phyloP scores from a whole-genome alignment of 2,329 filamentous ascomycete species.

The Didymosphaeria variabile region DNA sequence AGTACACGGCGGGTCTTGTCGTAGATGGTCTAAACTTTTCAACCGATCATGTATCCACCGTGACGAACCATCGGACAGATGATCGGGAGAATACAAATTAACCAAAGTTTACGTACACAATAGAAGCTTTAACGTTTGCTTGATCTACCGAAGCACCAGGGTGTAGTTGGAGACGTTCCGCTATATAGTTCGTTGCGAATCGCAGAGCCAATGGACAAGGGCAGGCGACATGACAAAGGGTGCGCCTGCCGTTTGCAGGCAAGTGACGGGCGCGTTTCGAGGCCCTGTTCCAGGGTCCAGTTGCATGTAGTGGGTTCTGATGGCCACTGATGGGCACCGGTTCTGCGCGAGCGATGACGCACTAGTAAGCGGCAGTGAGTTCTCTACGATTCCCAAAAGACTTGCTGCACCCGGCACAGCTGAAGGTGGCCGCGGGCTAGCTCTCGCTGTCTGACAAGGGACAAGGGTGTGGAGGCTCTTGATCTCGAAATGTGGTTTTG shows the following conservation, averaged over 20 bases:
- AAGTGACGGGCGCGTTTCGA: constrained; percentile 5
- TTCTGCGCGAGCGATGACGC: background rate
- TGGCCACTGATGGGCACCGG: background rate
- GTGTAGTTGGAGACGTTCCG: constrained; percentile 1
- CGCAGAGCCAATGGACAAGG: background rate
- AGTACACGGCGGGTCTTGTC: background rate
- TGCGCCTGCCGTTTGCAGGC: constrained; percentile 11
- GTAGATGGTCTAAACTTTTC: background rate
- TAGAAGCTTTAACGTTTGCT: background rate
- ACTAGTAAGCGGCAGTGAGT: constrained; percentile 6
- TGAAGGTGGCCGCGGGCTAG: background rate
- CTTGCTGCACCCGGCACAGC: background rate
- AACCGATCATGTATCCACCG: background rate
- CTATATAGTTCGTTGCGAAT: background rate
- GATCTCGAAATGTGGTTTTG: background rate
- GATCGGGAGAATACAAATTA: background rate
- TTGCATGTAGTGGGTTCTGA: background rate
- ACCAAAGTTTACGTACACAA: background rate
- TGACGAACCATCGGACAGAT: background rate
- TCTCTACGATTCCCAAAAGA: background rate
- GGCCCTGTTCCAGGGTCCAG: constrained; percentile 7
- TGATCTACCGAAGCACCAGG: background rate
- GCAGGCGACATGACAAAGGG: background rate
- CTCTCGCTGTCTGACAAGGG: background rate
- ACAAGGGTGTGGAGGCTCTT: constrained; percentile 4